A percentile compares a stretch with the other conserved stretches of the same genome.
phyloP scores from a whole-genome alignment of 257 asterid genomes.

The Eustoma russellianum region DNA sequence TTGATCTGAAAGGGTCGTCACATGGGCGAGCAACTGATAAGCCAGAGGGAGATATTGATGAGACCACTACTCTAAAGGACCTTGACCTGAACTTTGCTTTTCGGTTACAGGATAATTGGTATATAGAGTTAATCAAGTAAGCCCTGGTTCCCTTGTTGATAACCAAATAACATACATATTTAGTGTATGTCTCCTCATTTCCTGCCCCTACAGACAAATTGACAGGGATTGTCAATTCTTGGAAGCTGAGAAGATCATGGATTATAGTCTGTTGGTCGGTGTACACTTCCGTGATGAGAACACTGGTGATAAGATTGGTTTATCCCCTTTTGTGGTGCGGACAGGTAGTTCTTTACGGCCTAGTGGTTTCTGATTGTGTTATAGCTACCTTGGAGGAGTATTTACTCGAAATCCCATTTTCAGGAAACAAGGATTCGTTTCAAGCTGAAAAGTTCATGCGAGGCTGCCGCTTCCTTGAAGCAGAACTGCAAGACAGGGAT shows the following conservation, averaged over 20 bases:
- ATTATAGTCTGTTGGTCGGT: conserved; percentile 91
- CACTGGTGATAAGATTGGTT: conserved; percentile 82
- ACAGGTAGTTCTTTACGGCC: conserved; percentile 38
- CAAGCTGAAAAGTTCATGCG: conserved; percentile 87
- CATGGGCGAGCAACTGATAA: conserved; percentile 85
- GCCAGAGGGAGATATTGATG: conserved; percentile 77
- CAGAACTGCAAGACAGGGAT: conserved; percentile 91
- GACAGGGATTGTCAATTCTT: conserved; percentile 81
- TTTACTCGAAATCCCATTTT: conserved; percentile 14
- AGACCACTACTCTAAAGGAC: conserved; percentile 87
- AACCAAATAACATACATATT: neutral
- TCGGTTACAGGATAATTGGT: conserved; percentile 67
- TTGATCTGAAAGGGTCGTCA: conserved; percentile 92
- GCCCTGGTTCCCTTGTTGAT: conserved; percentile 12
- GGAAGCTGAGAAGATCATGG: conserved; percentile 87
- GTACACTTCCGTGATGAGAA: conserved; percentile 84
- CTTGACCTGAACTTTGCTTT: conserved; percentile 69
- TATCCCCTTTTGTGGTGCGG: conserved; percentile 75
- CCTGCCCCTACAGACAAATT: conserved; percentile 53
- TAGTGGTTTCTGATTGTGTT: neutral
- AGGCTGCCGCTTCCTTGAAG: conserved; percentile 91
- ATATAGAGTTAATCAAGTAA: conserved; percentile 83
- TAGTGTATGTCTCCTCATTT: conserved; percentile 1
- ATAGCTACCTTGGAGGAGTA: conserved; percentile 2
- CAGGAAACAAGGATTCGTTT: conserved; percentile 72